Conservation (phyloP, 176 grass and related monocot genomes). For the Ampelocalamus luodianensis region DNA sequence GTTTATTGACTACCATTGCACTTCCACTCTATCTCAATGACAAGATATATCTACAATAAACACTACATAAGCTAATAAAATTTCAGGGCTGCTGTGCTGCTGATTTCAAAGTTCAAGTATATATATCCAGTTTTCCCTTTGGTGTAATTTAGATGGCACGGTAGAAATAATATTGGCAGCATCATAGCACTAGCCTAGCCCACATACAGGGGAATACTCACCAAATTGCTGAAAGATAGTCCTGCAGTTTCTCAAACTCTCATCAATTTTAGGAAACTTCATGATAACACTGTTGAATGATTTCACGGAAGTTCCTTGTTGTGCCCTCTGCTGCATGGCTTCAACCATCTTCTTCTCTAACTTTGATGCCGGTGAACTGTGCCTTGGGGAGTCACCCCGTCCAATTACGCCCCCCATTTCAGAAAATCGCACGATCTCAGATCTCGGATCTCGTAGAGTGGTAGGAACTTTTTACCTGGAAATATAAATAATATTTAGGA, state of each 20-base stretch:
- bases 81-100: neutral
- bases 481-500: neutral
- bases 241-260: slow-evolving; percentile 91
- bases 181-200: slow-evolving; percentile 8
- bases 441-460: slow-evolving; percentile 16
- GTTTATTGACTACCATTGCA: neutral
- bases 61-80: neutral
- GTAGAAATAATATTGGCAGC: neutral
- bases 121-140: neutral
- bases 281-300: slow-evolving; percentile 92
- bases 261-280: slow-evolving; percentile 95
- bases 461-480: slow-evolving; percentile 31
- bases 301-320: slow-evolving; percentile 81
- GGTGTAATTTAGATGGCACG: neutral
- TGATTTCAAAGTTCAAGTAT: neutral
- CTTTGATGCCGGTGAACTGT: slow-evolving; percentile 66
- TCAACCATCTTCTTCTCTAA: slow-evolving; percentile 97
- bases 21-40: neutral
- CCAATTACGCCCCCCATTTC: slow-evolving; percentile 81
- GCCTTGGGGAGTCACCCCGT: slow-evolving; percentile 55
- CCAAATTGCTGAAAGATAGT: slow-evolving; percentile 96
- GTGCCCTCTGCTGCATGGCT: slow-evolving; percentile 86
- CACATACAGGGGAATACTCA: slow-evolving; percentile 43
- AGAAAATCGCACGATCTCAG: neutral
- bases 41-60: neutral